These are phyloP conservation scores for Eleusine coracana DNA, from an alignment of 176 grass and related monocot genomes.

Conservation along the genomic window DNA sequence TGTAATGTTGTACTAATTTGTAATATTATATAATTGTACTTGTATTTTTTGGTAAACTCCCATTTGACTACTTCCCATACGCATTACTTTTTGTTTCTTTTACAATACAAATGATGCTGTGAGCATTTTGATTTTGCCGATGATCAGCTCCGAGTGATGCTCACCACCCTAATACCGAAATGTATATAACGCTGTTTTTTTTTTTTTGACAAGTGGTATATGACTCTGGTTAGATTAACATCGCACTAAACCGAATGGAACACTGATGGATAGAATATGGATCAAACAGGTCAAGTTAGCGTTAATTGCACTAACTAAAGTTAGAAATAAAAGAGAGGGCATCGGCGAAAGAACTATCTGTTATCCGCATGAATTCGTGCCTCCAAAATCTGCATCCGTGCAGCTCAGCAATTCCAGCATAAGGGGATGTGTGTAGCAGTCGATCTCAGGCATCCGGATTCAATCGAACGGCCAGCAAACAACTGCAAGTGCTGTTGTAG, in stretches of 20 bases:
- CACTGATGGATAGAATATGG: no score
- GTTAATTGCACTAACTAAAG: no score
- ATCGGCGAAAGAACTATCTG: no score
- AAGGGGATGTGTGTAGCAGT: not conserved
- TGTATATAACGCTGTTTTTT: no score
- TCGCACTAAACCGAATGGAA: no score
- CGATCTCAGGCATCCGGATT: not conserved
- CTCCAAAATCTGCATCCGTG: no score
- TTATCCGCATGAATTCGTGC: no score
- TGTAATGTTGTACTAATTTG: constrained; percentile 21
- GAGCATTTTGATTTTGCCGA: not conserved
- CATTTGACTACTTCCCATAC: not conserved
- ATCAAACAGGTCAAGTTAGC: no score
- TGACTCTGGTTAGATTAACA: no score
- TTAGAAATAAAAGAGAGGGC: no score
- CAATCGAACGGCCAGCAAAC: not conserved
- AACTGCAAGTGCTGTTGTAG: not conserved
- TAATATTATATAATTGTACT: not conserved
- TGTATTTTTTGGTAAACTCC: not conserved
- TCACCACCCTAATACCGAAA: not conserved
- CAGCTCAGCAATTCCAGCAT: no score
- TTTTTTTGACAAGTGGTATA: no score
- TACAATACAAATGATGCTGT: not conserved
- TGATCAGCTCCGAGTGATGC: not conserved
- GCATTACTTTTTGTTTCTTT: not conserved